A percentile compares a stretch with the other conserved stretches of the same genome.
Conservation (phyloP, 2,329 filamentous ascomycete species). For the Teratosphaeria destructans region DNA sequence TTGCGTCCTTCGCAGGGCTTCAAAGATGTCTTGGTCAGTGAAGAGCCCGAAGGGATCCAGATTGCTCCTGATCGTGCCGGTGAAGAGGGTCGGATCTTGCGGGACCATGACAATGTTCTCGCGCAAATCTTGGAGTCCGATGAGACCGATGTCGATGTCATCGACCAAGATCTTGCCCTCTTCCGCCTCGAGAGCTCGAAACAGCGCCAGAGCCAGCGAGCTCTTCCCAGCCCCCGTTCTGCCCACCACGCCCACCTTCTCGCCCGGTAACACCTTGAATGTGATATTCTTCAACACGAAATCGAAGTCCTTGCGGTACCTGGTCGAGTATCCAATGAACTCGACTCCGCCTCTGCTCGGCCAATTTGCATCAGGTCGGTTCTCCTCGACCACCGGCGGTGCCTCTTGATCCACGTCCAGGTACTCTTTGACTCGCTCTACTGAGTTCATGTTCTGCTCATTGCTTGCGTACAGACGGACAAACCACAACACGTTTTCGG, state of each 20-base stretch:
- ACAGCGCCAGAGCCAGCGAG: conserved; percentile 82
- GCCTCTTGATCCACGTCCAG: conserved; percentile 94
- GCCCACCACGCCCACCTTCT: conserved; percentile 94
- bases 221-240: conserved; percentile 95
- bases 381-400: conserved; percentile 62
- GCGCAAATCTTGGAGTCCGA: conserved; percentile 86
- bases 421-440: conserved; percentile 95
- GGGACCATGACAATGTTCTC: conserved; percentile 95
- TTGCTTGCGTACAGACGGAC: conserved; percentile 89
- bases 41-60: conserved; percentile 85
- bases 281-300: conserved; percentile 73
- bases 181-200: conserved; percentile 87
- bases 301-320: conserved; percentile 79
- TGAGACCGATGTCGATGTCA: conserved; percentile 75
- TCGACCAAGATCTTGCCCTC: conserved; percentile 84
- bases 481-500: conserved; percentile 93
- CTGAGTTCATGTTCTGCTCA: conserved; percentile 99
- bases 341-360: conserved; percentile 76
- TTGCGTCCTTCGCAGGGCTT: conserved; percentile 76
- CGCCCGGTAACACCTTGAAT: conserved; percentile 73
- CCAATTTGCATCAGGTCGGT: conserved; percentile 70
- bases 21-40: conserved; percentile 83
- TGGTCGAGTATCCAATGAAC: conserved; percentile 79
- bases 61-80: conserved; percentile 82
- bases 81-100: conserved; percentile 91